phyloP scores from a whole-genome alignment of 805 yeast species.

The Hanseniaspora pseudoguilliermondii region DNA sequence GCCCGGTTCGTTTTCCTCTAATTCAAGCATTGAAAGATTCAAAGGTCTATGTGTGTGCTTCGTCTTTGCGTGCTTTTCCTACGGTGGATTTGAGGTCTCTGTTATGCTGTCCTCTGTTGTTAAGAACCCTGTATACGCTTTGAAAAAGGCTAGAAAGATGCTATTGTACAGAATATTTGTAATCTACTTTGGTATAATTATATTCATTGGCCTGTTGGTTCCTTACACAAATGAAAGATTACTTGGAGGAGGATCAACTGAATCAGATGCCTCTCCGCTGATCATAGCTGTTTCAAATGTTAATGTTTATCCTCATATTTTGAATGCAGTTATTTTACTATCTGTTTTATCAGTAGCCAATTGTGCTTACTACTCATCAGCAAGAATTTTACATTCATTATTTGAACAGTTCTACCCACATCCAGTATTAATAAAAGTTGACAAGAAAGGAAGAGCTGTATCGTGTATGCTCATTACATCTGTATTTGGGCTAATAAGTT shows the following conservation, averaged over 20 bases:
- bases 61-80: constrained; percentile 66
- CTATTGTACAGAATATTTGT: constrained; percentile 70
- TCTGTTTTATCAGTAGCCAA: constrained; percentile 64
- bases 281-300: constrained; percentile 58
- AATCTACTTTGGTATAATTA: constrained; percentile 52
- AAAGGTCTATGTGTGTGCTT: constrained; percentile 64
- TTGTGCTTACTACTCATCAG: constrained; percentile 56
- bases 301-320: constrained; percentile 50
- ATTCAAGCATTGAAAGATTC: constrained; percentile 27
- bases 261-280: constrained; percentile 59
- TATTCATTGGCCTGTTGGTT: constrained; percentile 52
- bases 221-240: constrained; percentile 43
- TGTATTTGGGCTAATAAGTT: constrained; percentile 44
- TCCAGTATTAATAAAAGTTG: constrained; percentile 49
- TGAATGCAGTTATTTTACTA: constrained; percentile 58
- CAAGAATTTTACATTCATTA: constrained; percentile 55
- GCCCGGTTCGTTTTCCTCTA: constrained; percentile 36
- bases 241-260: constrained; percentile 37
- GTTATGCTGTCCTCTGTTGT: constrained; percentile 73
- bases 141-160: constrained; percentile 67
- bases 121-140: constrained; percentile 48
- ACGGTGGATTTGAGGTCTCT: constrained; percentile 60
- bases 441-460: constrained; percentile 66
- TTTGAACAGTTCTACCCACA: constrained; percentile 59
- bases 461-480: constrained; percentile 49